These are phyloP conservation scores for Micractinium sp. DNA, from an alignment of 139 green algal species.

Conservation along the genomic window DNA sequence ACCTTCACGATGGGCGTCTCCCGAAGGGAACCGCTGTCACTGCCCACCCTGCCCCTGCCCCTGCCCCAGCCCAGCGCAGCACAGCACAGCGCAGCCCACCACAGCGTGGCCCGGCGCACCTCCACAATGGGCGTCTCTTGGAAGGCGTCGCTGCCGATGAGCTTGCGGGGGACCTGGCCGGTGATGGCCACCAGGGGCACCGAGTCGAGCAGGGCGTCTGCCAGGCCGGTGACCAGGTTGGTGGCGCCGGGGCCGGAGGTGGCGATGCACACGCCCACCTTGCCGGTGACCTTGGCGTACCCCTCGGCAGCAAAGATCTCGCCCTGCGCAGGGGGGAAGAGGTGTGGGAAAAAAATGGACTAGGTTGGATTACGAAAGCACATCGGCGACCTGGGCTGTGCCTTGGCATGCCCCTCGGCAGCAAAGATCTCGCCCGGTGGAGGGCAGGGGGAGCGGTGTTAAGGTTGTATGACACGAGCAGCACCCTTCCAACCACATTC, in stretches of 20 bases:
- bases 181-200: constrained; percentile 99
- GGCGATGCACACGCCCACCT: constrained; percentile 98
- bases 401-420: constrained; percentile 98
- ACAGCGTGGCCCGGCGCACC: constrained; percentile 54
- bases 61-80: constrained; percentile 98
- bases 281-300: constrained; percentile 95
- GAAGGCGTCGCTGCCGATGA: constrained; percentile 96
- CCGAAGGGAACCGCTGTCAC: constrained; percentile 96
- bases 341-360: neutral
- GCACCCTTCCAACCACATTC: neutral
- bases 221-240: constrained; percentile 98
- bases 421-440: constrained; percentile 96
- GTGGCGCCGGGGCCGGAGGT: constrained; percentile 97
- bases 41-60: constrained; percentile 91
- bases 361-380: too few species aligned
- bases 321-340: constrained; percentile 66
- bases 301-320: constrained; percentile 99
- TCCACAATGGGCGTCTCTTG: constrained; percentile 99
- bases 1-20: constrained; percentile 99
- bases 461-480: too few species aligned
- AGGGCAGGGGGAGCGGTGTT: too few species aligned
- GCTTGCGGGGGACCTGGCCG: constrained; percentile 84
- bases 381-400: too few species aligned
- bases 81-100: constrained; percentile 60
- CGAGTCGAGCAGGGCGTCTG: constrained; percentile 97